Evolutionary conservation across 768 basidiomycete species (phyloP), one percentile per base, ranked within the genome.

Genomic region (Rhodotorula diobovata): DNA sequence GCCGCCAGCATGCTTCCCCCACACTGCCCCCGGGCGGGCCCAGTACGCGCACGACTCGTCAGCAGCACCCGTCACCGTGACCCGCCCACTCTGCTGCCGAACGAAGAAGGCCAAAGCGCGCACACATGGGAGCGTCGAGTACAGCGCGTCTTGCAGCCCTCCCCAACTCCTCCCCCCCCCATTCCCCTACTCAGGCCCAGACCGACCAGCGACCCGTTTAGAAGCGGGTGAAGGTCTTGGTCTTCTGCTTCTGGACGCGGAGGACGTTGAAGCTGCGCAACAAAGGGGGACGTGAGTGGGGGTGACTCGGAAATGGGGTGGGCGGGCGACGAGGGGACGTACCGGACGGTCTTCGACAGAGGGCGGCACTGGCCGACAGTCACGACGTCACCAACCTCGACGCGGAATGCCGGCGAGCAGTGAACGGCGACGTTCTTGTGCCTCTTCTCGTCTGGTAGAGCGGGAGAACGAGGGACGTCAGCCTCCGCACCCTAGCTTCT

Each of bases 281-380:
- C n/a, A n/a, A n/a, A n/a, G n/a, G n/a, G n/a, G n/a, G n/a, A n/a
- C n/a, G n/a, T n/a, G n/a, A n/a, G n/a, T n/a, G n/a, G n/a, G n/a
- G n/a, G n/a, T 10, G 23, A 50, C 9, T 25, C 7, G 20, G 20
- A 18, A 48, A 11, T 7, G 23, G 32, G 51, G 14, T 2, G 30
- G 18, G 16, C 14, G n/a, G 4, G 4, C 16, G 32, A 54, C 12
- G 30, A 54, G 53, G 18, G 53, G 53, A 57, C 71, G 37, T 43
- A 72, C 71, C 76, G 69, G n/a, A 76, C 75, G 45, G 95, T 98
- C 84, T 99, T 99, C 72, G 96, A 98, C 79, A 98, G 83, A 78
- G 96, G 96, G 81, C 96, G 90, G 85, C 96, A 99, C 87, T 99
- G 96, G 46, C 93, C 93, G 76, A 98, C 94, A 71, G 94, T 98